Evolutionary conservation across 208 protist species (phyloP).

Genomic region (Acanthamoeba royreba): DNA sequence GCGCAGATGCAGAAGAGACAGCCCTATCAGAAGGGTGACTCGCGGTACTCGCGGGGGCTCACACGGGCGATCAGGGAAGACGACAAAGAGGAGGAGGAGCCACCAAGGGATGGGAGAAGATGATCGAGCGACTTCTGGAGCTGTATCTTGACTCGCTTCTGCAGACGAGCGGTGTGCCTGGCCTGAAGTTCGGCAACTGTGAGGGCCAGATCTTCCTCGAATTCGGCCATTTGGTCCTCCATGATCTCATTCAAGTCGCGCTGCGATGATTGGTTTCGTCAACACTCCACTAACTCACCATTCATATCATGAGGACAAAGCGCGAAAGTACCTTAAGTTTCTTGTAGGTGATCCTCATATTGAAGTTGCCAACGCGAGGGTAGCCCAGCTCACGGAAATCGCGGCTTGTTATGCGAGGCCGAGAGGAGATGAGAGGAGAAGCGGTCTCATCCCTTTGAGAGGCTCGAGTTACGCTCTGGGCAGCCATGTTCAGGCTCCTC

Average conservation of each 20-base stretch:
- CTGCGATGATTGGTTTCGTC: not conserved
- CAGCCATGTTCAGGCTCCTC: not conserved
- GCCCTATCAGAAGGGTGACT: slow-evolving; percentile 23
- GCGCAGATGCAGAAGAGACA: no score
- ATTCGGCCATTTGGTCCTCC: not conserved
- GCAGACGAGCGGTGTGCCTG: not conserved
- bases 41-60: not conserved
- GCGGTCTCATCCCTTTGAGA: no score
- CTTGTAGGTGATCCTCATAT: not conserved
- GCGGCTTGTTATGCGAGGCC: no score
- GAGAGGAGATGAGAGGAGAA: no score
- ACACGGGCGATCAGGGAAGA: not conserved
- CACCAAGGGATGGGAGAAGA: not conserved
- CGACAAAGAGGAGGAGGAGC: not conserved
- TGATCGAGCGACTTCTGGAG: not conserved
- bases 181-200: not conserved
- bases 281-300: not conserved
- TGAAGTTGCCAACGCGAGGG: no score
- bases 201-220: not conserved
- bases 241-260: not conserved
- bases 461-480: not conserved
- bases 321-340: not conserved
- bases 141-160: not conserved
- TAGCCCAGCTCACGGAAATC: no score
- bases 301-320: no score